phyloP scores from a whole-genome alignment of 106 monocot genomes.

The Dioscorea dumetorum region DNA sequence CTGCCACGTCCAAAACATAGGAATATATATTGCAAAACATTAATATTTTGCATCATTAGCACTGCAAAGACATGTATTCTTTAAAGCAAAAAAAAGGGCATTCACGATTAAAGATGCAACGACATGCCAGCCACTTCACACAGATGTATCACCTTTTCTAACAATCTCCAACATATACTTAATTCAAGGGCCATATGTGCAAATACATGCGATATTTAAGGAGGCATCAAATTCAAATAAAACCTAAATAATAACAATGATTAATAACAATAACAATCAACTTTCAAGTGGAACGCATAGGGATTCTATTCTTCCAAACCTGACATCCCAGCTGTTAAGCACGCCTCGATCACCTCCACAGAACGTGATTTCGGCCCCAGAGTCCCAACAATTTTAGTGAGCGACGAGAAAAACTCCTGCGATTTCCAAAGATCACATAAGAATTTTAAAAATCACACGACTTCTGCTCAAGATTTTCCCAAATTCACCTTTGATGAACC shows the following conservation, averaged over 20 bases:
- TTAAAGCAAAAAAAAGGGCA: too few species aligned
- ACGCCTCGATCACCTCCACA: constrained; percentile 60
- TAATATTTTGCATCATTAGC: too few species aligned
- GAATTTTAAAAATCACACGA: neutral
- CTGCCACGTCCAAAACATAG: constrained; percentile 21
- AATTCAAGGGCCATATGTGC: too few species aligned
- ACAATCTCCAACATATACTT: too few species aligned
- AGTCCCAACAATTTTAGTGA: constrained; percentile 67
- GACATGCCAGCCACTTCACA: too few species aligned
- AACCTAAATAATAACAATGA: neutral
- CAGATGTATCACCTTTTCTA: too few species aligned
- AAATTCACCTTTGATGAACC: neutral
- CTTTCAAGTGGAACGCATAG: neutral
- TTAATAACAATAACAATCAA: too few species aligned
- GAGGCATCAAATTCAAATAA: too few species aligned
- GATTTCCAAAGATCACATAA: neutral
- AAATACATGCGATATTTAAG: too few species aligned
- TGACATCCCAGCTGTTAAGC: constrained; percentile 73
- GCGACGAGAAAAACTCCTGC: constrained; percentile 23
- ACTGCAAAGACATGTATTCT: too few species aligned
- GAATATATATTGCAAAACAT: too few species aligned
- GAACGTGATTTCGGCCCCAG: constrained; percentile 76
- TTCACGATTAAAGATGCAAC: too few species aligned
- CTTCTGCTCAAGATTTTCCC: neutral
- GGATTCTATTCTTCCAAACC: constrained; percentile 29